Base-by-base conservation (phyloP, 345 rosid species). In the Eucalyptus leucophloia region DNA sequence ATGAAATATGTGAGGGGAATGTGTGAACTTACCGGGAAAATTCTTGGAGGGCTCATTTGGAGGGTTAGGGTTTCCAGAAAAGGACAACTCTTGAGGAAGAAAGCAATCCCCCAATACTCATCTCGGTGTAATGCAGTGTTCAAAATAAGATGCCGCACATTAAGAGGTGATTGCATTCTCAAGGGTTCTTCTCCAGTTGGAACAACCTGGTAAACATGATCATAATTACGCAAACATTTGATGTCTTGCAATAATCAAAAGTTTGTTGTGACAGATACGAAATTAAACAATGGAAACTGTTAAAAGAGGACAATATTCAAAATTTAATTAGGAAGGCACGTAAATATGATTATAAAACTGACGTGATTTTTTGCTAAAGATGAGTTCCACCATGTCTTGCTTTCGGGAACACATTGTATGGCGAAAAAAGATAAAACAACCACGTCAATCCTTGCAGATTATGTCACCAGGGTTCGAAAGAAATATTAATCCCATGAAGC, bases 41-140 rank as follows among this genome's bases (percentile, higher is more conserved):
- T 86, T 30, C 32, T 88, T 34, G 65, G 85, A 28, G 91, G 82
- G 65, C 53, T 89, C 37, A 91, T 87, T 49, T 93, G 91, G 49
- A 95, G 45, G 9, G 93, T 93, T 30, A 95, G 94, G 24, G 90
- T 91, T 49, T 93, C 90, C 7, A 94, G 54, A 1, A 26, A 3
- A 5, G 90, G 94, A 34, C 92, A 93, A 23, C 94, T 93, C 3
- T 86, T 30, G 1, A 94, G 87, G 91, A 94, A 91, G 82, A 94
- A 89, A 19, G 65, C 90, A 23, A 94, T 91, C 17, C 95, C 97
- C 37, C 51, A 85, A n/a, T 89, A 93, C 88, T 94, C 96, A n/a
- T 90, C 87, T 1, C 40, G 26, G 28, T 91, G 92, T 92, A 95
- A 3, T 32, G 89, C 88, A 2, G 94, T 91, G 45, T 92, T 93